Conservation (phyloP, 2,329 filamentous ascomycete genomes). For the Mycosphaerelloides madeirae region DNA sequence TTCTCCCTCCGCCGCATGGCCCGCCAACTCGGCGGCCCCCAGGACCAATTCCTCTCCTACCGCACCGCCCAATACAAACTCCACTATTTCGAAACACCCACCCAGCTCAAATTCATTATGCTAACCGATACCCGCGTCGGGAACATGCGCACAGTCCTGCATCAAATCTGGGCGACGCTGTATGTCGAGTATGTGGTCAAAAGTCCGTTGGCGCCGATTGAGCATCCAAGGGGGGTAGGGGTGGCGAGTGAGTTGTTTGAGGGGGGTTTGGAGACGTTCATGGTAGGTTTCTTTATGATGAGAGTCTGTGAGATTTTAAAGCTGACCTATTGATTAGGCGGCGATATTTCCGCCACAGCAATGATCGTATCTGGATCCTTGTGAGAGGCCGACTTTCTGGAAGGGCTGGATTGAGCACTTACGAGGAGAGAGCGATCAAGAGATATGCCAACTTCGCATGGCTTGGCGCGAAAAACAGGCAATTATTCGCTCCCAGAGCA, state of each 20-base stretch:
- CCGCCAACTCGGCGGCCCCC: slow-evolving; percentile 85
- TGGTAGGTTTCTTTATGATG: slow-evolving; percentile 43
- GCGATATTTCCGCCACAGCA: slow-evolving; percentile 16
- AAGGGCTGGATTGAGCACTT: too few relatives aligned
- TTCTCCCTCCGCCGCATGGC: slow-evolving; percentile 97
- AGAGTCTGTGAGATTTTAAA: neutral
- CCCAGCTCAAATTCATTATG: slow-evolving; percentile 93
- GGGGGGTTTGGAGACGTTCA: slow-evolving; percentile 68
- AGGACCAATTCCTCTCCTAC: slow-evolving; percentile 89
- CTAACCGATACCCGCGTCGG: slow-evolving; percentile 72
- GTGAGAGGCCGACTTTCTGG: too few relatives aligned
- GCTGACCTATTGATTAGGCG: slow-evolving; percentile 1
- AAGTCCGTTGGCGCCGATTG: slow-evolving; percentile 57
- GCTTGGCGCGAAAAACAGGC: too few relatives aligned
- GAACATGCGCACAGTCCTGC: slow-evolving; percentile 88
- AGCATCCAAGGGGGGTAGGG: slow-evolving; percentile 58
- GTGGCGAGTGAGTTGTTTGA: slow-evolving; percentile 64
- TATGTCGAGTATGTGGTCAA: slow-evolving; percentile 88
- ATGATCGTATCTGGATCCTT: neutral
- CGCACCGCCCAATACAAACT: slow-evolving; percentile 94
- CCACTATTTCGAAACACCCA: slow-evolving; percentile 97
- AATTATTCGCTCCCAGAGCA: too few relatives aligned
- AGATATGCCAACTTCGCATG: too few relatives aligned
- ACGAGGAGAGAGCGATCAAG: too few relatives aligned
- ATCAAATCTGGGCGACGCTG: slow-evolving; percentile 97